Evolutionary conservation across 805 yeast species (phyloP), one percentile per base, ranked within the genome.

Genomic region (Nakazawaea pomicola): DNA sequence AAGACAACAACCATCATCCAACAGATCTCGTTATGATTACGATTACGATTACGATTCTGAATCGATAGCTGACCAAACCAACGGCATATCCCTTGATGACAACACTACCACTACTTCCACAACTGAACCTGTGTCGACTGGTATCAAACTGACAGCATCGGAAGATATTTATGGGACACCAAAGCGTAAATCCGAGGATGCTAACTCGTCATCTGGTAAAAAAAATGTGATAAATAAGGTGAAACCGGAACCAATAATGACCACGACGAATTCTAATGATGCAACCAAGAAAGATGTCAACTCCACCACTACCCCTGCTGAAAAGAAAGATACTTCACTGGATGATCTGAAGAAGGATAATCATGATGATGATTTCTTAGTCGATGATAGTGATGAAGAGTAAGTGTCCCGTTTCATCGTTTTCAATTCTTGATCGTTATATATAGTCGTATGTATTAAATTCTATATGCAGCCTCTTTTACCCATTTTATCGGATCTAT

Each of bases 351-450:
- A 20, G 41, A 46, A 38, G 67, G 67, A 49, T 70, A 76, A 68
- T 49, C 77, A 70, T 36, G 77, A 68, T 49, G 78, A 71, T 36
- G 72, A 74, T 4, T 75, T 75, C 49, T 57, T 68, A 36, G 70
- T 75, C 36, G 76, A 70, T 31, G 77, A 72, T 40, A 66, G 72
- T 44, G 78, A 72, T 40, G 78, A 72, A 30, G 68, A 62, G 17
- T 18, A 33, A 9, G 16, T 15, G 9, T n/a, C 19, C 16, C 16
- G 19, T 29, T 15, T 24, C n/a, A 12, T 8, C n/a, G 29, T 27
- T 23, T 23, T 28, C n/a, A 9, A 6, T 11, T 28, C 7, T 28
- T 28, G 9, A 28, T 28, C 8, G 6, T 9, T 28, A 28, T n/a
- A 10, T 11, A 11, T 15, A 11, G n/a, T n/a, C n/a, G n/a, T n/a